Percentiles rank a stretch among this genome's conserved stretches.
Evolutionary conservation across 2,329 filamentous ascomycete genomes (phyloP).

Genomic region (Geoglossum cookeanum): DNA sequence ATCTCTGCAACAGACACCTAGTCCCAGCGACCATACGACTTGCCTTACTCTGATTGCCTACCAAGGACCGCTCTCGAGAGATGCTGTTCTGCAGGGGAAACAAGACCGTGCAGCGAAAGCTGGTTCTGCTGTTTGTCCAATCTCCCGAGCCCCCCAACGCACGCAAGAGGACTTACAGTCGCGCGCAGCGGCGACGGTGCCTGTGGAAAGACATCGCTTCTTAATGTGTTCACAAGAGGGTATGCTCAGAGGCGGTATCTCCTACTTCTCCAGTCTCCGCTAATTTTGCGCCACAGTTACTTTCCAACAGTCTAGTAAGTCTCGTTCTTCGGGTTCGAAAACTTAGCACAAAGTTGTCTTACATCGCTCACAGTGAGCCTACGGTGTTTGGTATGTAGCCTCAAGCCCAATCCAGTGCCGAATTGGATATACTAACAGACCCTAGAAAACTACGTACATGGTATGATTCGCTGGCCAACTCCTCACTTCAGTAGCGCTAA

Average conservation of each 20-base stretch:
- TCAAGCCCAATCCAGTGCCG: conserved; percentile 5
- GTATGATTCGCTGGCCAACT: conserved; percentile 28
- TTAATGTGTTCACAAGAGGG: conserved; percentile 98
- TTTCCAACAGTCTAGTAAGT: conserved; percentile 88
- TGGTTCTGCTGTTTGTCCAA: conserved; percentile 63
- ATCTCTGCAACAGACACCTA: background rate
- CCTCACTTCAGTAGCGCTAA: conserved; percentile 1
- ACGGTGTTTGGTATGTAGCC: conserved; percentile 56
- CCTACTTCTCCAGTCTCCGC: background rate
- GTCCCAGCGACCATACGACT: background rate
- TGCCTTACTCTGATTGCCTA: background rate
- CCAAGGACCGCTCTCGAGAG: conserved; percentile 8
- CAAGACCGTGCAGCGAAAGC: conserved; percentile 86
- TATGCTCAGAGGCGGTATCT: conserved; percentile 26
- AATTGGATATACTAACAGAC: background rate
- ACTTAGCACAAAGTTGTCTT: conserved; percentile 4
- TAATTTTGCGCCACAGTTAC: conserved; percentile 36
- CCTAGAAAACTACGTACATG: conserved; percentile 90
- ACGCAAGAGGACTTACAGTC: conserved; percentile 3
- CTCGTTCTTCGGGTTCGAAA: background rate
- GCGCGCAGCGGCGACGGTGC: conserved; percentile 76
- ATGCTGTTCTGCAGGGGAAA: conserved; percentile 48
- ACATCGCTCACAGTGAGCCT: conserved; percentile 44
- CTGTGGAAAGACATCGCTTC: conserved; percentile 85
- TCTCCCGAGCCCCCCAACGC: conserved; percentile 9